phyloP scores from a whole-genome alignment of 257 asterid species.

The Petunia secreta region DNA sequence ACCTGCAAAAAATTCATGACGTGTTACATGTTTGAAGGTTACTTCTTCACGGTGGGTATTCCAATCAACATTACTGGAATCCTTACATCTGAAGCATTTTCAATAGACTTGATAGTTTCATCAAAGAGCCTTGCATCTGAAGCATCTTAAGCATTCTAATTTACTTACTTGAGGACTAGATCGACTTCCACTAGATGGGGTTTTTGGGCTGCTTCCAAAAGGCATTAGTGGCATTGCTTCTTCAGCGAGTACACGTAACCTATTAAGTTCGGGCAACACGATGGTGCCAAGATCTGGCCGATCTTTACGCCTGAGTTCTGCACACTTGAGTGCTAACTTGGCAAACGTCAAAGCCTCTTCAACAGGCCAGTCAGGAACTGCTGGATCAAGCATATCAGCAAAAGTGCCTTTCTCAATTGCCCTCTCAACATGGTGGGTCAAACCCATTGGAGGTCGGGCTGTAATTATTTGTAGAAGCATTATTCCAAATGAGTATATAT shows the following conservation, averaged over 20 bases:
- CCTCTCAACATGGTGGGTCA: conserved; percentile 80
- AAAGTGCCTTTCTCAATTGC: conserved; percentile 81
- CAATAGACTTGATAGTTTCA: not conserved
- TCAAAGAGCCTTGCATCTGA: not conserved
- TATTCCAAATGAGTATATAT: conserved; percentile 80
- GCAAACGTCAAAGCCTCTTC: conserved; percentile 72
- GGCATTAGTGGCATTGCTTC: conserved; percentile 50
- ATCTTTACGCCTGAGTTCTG: conserved; percentile 79
- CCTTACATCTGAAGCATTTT: not conserved
- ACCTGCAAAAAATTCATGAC: conserved; percentile 17
- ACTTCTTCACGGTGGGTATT: conserved; percentile 20
- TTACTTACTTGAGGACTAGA: conserved; percentile 51
- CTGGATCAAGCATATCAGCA: conserved; percentile 75
- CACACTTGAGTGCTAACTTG: conserved; percentile 72
- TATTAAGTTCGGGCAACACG: conserved; percentile 73
- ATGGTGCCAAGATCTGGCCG: conserved; percentile 73
- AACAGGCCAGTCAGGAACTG: conserved; percentile 74
- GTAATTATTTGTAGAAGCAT: conserved; percentile 84
- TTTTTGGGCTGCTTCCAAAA: conserved; percentile 29
- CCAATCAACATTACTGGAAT: conserved; percentile 17
- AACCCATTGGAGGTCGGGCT: conserved; percentile 87
- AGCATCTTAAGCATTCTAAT: not conserved
- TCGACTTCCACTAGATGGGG: conserved; percentile 30
- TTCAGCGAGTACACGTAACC: conserved; percentile 67
- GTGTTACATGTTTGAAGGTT: conserved; percentile 22